These are phyloP conservation scores for Zygosaccharomyces pseudorouxii DNA, from an alignment of 805 yeast species.

Conservation along the genomic window DNA sequence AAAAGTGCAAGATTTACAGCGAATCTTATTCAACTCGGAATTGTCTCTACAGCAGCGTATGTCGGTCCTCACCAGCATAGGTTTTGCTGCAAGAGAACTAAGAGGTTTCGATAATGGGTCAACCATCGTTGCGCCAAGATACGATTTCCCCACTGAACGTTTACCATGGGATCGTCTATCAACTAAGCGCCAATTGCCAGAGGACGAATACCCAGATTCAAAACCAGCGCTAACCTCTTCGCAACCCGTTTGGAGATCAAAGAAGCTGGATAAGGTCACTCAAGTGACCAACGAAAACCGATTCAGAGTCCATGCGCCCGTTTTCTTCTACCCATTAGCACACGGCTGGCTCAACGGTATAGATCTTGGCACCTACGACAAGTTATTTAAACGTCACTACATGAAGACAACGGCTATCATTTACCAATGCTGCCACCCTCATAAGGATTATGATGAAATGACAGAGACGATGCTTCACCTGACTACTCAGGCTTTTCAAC, in stretches of 20 bases:
- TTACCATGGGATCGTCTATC: constrained; percentile 27
- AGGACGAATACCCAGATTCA: not conserved
- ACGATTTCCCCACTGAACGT: constrained; percentile 35
- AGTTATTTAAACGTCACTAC: constrained; percentile 49
- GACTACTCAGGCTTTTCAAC: constrained; percentile 21
- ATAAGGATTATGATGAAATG: constrained; percentile 37
- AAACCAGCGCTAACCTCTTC: constrained; percentile 1
- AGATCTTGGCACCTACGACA: constrained; percentile 51
- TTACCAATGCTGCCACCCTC: constrained; percentile 47
- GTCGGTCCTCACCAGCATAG: constrained; percentile 59
- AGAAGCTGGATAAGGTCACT: constrained; percentile 22
- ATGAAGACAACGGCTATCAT: constrained; percentile 44
- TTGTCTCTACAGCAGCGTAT: constrained; percentile 77
- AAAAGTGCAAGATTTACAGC: constrained; percentile 37
- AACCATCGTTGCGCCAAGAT: constrained; percentile 39
- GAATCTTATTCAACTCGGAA: constrained; percentile 62
- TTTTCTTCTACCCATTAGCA: constrained; percentile 50
- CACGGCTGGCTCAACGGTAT: constrained; percentile 52
- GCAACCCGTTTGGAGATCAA: constrained; percentile 33
- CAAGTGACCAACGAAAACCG: constrained; percentile 18
- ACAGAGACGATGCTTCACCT: constrained; percentile 30
- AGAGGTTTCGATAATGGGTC: constrained; percentile 53
- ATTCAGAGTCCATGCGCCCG: constrained; percentile 37
- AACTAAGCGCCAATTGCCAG: constrained; percentile 6
- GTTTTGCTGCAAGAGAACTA: constrained; percentile 69